Conservation (phyloP, 306 rosid genomes). For the Corylus americana region DNA sequence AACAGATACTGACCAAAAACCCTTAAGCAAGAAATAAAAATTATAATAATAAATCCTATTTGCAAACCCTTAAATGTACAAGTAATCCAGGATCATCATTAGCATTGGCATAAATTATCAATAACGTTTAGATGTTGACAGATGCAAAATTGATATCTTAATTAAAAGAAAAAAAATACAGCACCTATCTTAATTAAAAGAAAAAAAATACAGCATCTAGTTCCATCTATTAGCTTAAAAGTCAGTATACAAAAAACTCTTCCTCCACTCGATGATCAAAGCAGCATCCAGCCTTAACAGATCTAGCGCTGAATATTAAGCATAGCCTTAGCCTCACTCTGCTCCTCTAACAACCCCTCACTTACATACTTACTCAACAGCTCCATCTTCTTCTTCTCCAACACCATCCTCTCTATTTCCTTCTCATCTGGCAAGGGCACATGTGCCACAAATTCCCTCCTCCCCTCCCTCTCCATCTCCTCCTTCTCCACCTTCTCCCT, state of each 20-base stretch:
- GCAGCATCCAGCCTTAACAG: neutral
- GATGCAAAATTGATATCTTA: neutral
- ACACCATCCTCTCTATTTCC: conserved; percentile 93
- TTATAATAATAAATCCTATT: neutral
- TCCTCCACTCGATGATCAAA: neutral
- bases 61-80: conserved; percentile 1
- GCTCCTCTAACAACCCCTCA: conserved; percentile 73
- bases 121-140: neutral
- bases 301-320: conserved; percentile 67
- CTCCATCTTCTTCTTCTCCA: conserved; percentile 92
- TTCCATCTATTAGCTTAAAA: neutral
- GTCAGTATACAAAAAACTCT: neutral
- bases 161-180: neutral
- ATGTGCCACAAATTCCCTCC: conserved; percentile 77
- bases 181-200: neutral
- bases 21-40: neutral
- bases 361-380: conserved; percentile 68
- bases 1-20: neutral
- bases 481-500: conserved; percentile 45
- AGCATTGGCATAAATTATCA: neutral
- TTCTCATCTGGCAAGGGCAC: conserved; percentile 85
- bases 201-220: neutral
- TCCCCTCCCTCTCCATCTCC: conserved; percentile 44
- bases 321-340: conserved; percentile 71
- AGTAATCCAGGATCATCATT: neutral